Base-by-base conservation (phyloP, 306 rosid species). In the Datisca glomerata region DNA sequence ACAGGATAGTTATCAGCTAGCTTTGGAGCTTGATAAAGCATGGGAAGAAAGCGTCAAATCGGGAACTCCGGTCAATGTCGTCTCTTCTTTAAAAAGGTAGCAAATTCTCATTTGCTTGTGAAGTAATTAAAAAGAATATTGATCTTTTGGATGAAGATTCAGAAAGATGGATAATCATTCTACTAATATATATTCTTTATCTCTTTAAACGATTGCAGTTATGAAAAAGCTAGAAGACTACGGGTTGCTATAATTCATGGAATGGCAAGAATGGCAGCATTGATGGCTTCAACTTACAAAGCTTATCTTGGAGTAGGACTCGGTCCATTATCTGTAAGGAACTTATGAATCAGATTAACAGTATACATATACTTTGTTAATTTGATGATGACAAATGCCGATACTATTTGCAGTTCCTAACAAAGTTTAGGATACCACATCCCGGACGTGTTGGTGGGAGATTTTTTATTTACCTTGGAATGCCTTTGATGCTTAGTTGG, bases 211-310 rank as follows among this genome's bases (percentile, higher is more conserved):
- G 43, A 12, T 38, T 50, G 41, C 56, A 84, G 98, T 49, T 91
- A 91, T 11, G 94, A 91, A 69, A 70, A 47, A 13, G 60, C 72
- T 36, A 73, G 98, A 59, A 67, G 76, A 74, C 31, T 91, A 15
- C 65, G 98, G 18, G 96, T 91, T 45, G 94, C 86, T 5, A 14
- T 71, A 32, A 65, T 84, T 57, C 98, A 91, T 53, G 94, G 86
- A 70, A 73, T 91, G 98, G 98, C 98, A 47, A 78, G 98, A 70
- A 84, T 80, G 93, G 96, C 98, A 48, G 98, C 98, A 36, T 31
- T 54, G 18, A 91, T 84, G 98, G 98, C 98, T 73, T 70, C 96
- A 9, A 91, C 92, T 45, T 91, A 84, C 63, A 84, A 64, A 76
- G 79, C 91, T 43, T 84, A 84, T 66, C 59, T 91, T 41, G 98